Base-by-base conservation (phyloP, 2,329 filamentous ascomycete species). In the Exophiala sideris region DNA sequence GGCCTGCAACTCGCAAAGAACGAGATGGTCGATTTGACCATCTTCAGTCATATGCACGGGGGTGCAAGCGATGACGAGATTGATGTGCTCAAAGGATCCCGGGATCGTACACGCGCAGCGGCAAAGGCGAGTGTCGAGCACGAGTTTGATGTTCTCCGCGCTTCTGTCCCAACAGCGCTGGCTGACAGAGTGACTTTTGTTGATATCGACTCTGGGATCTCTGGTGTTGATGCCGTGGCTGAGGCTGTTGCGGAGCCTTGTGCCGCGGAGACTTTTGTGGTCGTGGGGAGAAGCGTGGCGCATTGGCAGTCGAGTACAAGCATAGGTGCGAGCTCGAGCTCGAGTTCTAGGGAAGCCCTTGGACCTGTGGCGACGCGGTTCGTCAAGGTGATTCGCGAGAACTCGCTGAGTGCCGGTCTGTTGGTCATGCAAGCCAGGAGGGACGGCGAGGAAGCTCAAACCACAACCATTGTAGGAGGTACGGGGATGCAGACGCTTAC, bases 1-100 rank as follows among this genome's bases (percentile, higher is more conserved):
- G 87, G 92, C 2, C 77, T 97, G 2, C 92, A 96, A 66, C 79
- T 99, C 1, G 89, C 86, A 1, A 84, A 86, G 67, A 94, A 91
- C 64, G 79, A 83, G 3, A 82, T 88, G 40, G 83, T 96, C 21
- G 53, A 62, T 38, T 45, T 64, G n/a, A 58, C 49, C 14, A 52
- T 64, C 10, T 47, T 64, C 20, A 51, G 33, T n/a, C 16, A 32
- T 6, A 11, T 20, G 29, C 35, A 49, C 20, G 50, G 33, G 9
- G 33, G 35, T 29, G 39, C 5, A 20, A 32, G n/a, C 14, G 50
- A 48, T 6, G 44, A 36, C 11, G 56, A 56, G 20, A 11, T 21
- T 14, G 48, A 53, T 32, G 52, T 39, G 21, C 33, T 41, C 41
- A 49, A 48, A n/a, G 32, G 52, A 16, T 6, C 33, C 41, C 41